These are phyloP conservation scores for Epichloe bromicola DNA, from an alignment of 2,329 filamentous ascomycete genomes.

Conservation along the genomic window DNA sequence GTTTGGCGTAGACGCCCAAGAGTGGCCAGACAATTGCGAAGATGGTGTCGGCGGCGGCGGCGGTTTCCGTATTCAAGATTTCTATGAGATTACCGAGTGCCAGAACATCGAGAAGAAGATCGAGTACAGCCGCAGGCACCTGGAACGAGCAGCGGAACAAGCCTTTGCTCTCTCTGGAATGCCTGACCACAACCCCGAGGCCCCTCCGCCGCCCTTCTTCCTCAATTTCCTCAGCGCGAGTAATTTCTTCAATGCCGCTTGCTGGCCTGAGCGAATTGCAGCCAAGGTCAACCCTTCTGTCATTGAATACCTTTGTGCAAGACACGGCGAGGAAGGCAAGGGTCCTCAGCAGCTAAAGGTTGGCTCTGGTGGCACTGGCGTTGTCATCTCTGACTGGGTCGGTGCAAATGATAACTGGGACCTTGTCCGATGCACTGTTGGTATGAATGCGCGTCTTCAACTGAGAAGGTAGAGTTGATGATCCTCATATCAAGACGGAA, in stretches of 20 bases:
- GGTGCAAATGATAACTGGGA: conserved; percentile 84
- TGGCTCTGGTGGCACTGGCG: conserved; percentile 67
- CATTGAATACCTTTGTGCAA: conserved; percentile 46
- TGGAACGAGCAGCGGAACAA: conserved; percentile 54
- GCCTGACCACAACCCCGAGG: conserved; percentile 13
- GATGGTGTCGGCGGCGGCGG: conserved; percentile 59
- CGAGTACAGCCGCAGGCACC: conserved; percentile 55
- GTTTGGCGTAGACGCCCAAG: conserved; percentile 47
- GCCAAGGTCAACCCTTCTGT: conserved; percentile 72
- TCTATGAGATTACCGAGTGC: conserved; percentile 72
- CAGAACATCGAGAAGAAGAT: conserved; percentile 74
- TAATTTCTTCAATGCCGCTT: conserved; percentile 86
- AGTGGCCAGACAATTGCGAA: conserved; percentile 82
- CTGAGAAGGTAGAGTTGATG: conserved; percentile 23
- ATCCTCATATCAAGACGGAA: neutral
- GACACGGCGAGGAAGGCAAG: conserved; percentile 39
- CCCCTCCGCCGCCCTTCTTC: conserved; percentile 50
- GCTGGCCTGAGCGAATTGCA: conserved; percentile 90
- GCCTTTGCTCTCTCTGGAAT: conserved; percentile 30
- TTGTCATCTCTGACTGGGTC: conserved; percentile 91
- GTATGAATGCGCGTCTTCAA: conserved; percentile 68
- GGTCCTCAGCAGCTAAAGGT: conserved; percentile 37
- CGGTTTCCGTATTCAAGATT: conserved; percentile 79
- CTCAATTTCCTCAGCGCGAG: conserved; percentile 84
- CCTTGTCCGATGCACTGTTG: conserved; percentile 71